phyloP scores from a whole-genome alignment of 176 grass and related monocot genomes.

The Metroxylon sagu region DNA sequence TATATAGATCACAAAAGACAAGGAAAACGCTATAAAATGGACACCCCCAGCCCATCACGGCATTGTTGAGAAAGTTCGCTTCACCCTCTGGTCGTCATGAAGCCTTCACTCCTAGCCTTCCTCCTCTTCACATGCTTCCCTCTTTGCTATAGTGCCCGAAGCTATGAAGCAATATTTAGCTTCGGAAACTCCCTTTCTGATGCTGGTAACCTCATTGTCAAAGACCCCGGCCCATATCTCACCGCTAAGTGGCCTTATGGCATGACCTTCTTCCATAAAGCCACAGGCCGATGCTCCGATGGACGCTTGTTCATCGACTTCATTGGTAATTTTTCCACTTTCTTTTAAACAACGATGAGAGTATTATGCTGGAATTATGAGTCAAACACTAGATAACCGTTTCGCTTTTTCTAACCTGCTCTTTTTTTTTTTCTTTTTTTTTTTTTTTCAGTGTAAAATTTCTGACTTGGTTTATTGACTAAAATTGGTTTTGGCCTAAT shows the following conservation, averaged over 20 bases:
- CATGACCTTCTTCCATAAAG: constrained; percentile 60
- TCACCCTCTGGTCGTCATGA: not conserved
- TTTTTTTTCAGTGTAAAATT: too few relatives aligned
- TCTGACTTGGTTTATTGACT: too few relatives aligned
- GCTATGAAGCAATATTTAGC: constrained; percentile 63
- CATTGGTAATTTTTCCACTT: constrained; percentile 28
- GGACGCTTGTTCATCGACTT: constrained; percentile 73
- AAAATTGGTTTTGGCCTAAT: too few relatives aligned
- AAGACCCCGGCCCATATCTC: constrained; percentile 50
- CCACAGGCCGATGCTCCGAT: constrained; percentile 72
- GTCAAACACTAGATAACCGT: too few relatives aligned
- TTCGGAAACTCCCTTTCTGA: constrained; percentile 88
- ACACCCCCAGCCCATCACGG: too few relatives aligned
- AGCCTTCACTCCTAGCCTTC: not conserved
- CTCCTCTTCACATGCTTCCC: constrained; percentile 13
- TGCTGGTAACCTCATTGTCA: constrained; percentile 58
- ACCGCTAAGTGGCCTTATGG: constrained; percentile 67
- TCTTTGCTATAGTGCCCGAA: constrained; percentile 2
- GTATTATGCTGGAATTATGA: too few relatives aligned
- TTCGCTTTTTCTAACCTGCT: too few relatives aligned
- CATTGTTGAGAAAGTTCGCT: too few relatives aligned
- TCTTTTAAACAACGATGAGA: too few relatives aligned
- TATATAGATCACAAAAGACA: too few relatives aligned
- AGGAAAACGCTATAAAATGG: too few relatives aligned
- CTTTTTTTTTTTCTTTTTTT: too few relatives aligned